These are phyloP conservation scores for Vitis hybrid DNA, from an alignment of 177 flowering plant genomes.

Conservation along the genomic window DNA sequence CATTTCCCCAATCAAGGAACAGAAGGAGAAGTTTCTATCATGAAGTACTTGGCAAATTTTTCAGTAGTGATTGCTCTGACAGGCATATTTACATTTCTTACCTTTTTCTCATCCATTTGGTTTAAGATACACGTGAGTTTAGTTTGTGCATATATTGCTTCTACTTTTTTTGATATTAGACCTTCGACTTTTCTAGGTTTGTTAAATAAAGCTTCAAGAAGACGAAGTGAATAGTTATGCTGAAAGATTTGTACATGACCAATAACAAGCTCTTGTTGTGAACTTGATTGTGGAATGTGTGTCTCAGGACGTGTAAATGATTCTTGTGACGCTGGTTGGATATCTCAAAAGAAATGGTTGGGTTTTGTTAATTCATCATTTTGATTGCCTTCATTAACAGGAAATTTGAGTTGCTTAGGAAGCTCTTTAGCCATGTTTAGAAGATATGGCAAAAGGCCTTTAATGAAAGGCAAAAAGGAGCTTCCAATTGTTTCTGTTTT, in stretches of 20 bases:
- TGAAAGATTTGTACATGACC: background rate
- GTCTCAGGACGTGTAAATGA: too few relatives aligned
- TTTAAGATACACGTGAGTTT: conserved; percentile 57
- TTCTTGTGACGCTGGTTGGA: too few relatives aligned
- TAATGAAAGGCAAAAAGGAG: too few relatives aligned
- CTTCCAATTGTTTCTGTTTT: too few relatives aligned
- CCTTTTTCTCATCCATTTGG: conserved; percentile 60
- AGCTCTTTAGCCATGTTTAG: too few relatives aligned
- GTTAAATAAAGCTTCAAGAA: conserved; percentile 25
- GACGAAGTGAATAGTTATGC: conserved; percentile 6
- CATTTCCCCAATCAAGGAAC: conserved; percentile 62
- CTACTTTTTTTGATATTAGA: conserved; percentile 50
- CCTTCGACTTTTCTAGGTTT: conserved; percentile 37
- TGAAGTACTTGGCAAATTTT: conserved; percentile 47
- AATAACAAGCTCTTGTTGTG: conserved; percentile 2
- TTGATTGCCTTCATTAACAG: too few relatives aligned
- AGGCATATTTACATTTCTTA: conserved; percentile 43
- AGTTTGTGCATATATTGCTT: conserved; percentile 56
- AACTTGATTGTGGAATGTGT: background rate
- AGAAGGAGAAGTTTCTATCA: conserved; percentile 61
- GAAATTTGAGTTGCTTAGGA: too few relatives aligned
- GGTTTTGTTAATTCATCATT: too few relatives aligned
- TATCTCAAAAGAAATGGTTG: too few relatives aligned
- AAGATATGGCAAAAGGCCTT: too few relatives aligned
- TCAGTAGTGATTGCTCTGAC: conserved; percentile 41